phyloP scores from a whole-genome alignment of 768 basidiomycete genomes.

The Zangia roseola region DNA sequence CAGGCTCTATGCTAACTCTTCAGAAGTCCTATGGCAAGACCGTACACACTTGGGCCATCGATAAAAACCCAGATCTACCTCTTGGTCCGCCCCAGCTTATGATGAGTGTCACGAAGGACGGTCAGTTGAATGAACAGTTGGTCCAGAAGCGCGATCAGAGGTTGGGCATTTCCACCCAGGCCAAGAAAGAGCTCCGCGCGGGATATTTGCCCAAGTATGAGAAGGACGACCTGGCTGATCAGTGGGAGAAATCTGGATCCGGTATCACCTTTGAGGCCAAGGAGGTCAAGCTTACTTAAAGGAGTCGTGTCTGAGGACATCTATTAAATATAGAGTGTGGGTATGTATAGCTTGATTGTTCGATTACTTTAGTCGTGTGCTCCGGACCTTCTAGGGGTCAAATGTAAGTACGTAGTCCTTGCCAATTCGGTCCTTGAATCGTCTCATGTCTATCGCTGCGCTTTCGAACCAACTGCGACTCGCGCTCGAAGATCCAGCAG shows the following conservation, averaged over 20 bases:
- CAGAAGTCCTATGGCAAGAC: conserved; percentile 50
- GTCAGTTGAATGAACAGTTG: conserved; percentile 31
- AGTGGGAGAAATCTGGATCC: conserved; percentile 37
- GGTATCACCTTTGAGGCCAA: conserved; percentile 34
- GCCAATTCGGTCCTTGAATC: conserved; percentile 8
- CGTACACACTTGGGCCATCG: conserved; percentile 39
- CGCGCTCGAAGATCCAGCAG: conserved; percentile 52
- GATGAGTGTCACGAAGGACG: conserved; percentile 43
- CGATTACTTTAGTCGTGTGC: conserved; percentile 3
- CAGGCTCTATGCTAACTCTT: conserved; percentile 42
- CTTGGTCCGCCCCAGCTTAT: conserved; percentile 48
- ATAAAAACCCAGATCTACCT: conserved; percentile 40
- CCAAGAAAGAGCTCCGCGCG: conserved; percentile 35
- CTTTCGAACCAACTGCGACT: conserved; percentile 54
- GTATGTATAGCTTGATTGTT: background rate
- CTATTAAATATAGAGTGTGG: no score
- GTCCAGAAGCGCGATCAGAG: conserved; percentile 34
- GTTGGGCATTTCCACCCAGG: conserved; percentile 32
- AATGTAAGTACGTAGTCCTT: background rate
- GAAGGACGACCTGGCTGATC: conserved; percentile 36
- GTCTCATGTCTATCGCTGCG: conserved; percentile 37
- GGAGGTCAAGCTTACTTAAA: conserved; percentile 15
- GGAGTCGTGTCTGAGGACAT: no score
- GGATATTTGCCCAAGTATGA: conserved; percentile 41
- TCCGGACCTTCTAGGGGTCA: background rate